Evolutionary conservation across 768 basidiomycete species (phyloP).

Genomic region (Russula emetica): DNA sequence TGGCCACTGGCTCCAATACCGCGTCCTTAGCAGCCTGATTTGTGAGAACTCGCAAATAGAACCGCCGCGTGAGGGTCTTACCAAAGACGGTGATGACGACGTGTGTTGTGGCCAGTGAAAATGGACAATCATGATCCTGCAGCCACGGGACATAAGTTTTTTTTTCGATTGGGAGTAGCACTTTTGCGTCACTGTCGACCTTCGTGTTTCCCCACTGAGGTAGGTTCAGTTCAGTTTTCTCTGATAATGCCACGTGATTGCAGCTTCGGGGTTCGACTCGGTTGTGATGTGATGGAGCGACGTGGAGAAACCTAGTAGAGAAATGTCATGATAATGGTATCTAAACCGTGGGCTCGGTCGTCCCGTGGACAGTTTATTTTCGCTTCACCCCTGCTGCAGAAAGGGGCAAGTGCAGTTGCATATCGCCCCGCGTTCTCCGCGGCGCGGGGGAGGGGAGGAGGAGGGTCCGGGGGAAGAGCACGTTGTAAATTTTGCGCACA

Average conservation of each 20-base stretch:
- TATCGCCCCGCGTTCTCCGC: constrained; percentile 18
- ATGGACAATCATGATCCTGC: not conserved
- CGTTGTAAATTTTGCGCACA: not conserved
- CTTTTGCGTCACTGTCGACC: constrained; percentile 6
- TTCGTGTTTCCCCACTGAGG: constrained; percentile 3
- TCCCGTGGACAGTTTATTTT: not conserved
- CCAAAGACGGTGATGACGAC: not conserved
- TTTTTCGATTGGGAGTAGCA: constrained; percentile 8
- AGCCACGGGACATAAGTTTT: constrained; percentile 3
- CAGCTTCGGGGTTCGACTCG: not conserved
- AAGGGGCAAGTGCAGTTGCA: not conserved
- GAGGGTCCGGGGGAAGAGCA: not conserved
- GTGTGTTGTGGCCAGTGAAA: not conserved
- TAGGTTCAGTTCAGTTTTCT: not conserved
- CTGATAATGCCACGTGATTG: constrained; percentile 11
- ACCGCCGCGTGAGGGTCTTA: not conserved
- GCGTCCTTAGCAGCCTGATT: not conserved
- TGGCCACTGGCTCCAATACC: not conserved
- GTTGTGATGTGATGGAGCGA: not conserved
- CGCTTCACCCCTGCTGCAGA: not conserved
- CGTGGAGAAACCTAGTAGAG: constrained; percentile 22
- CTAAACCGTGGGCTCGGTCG: constrained; percentile 5
- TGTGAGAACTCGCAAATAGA: not conserved
- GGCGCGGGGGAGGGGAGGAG: not conserved
- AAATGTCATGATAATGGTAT: constrained; percentile 2